Percentiles rank a stretch among this genome's conserved stretches.
These are phyloP conservation scores for Crepidotus variabilis DNA, from an alignment of 768 basidiomycete genomes.

Conservation along the genomic window DNA sequence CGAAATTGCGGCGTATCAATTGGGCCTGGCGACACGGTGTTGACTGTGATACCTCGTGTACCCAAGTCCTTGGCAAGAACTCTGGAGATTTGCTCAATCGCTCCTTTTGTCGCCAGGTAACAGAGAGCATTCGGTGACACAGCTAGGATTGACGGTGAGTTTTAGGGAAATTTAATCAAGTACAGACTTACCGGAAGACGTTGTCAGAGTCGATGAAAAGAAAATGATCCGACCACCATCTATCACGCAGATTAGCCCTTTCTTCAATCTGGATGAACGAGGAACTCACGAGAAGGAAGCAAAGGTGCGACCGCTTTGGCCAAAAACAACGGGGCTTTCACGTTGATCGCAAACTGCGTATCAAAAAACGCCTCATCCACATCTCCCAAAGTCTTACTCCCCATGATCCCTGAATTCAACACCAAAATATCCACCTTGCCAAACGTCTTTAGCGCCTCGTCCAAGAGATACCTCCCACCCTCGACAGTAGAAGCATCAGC, in stretches of 20 bases:
- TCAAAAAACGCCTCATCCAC: slow-evolving; percentile 53
- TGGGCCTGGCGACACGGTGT: slow-evolving; percentile 53
- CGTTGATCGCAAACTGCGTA: slow-evolving; percentile 48
- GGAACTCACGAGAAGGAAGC: slow-evolving; percentile 38
- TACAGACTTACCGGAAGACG: slow-evolving; percentile 28
- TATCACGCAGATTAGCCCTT: slow-evolving; percentile 10
- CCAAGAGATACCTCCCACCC: slow-evolving; percentile 44
- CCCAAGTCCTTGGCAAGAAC: slow-evolving; percentile 61
- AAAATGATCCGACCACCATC: slow-evolving; percentile 56
- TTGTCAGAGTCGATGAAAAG: slow-evolving; percentile 49
- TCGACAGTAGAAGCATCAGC: slow-evolving; percentile 47
- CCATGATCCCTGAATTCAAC: slow-evolving; percentile 58
- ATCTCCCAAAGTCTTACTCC: slow-evolving; percentile 42
- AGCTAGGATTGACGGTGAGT: slow-evolving; percentile 14
- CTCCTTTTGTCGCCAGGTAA: slow-evolving; percentile 55
- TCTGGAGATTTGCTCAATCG: slow-evolving; percentile 54
- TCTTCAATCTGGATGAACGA: neutral
- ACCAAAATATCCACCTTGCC: slow-evolving; percentile 57
- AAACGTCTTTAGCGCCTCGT: slow-evolving; percentile 44
- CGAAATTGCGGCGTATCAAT: slow-evolving; percentile 55
- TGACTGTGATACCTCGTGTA: slow-evolving; percentile 48
- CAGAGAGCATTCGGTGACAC: slow-evolving; percentile 45
- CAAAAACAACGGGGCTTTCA: slow-evolving; percentile 57
- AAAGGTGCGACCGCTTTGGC: slow-evolving; percentile 41
- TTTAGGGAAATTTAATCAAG: neutral